phyloP scores from a whole-genome alignment of 305 asterid species.

The Fraxinus platypoda region DNA sequence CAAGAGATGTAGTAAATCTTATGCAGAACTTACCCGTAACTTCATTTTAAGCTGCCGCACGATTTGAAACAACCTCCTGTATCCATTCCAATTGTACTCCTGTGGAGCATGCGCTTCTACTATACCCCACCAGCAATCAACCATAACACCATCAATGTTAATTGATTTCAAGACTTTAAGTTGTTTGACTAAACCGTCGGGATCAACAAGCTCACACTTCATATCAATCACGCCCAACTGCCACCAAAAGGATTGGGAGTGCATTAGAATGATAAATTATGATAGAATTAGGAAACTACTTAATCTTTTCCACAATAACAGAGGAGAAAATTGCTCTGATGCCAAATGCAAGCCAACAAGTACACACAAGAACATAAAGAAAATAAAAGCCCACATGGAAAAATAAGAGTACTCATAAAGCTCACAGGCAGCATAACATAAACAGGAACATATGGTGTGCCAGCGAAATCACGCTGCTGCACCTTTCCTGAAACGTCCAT shows the following conservation, averaged over 20 bases:
- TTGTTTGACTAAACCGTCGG: constrained; percentile 75
- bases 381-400: neutral
- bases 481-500: constrained; percentile 58
- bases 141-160: constrained; percentile 74
- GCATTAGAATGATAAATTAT: constrained; percentile 1
- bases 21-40: constrained; percentile 55
- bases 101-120: constrained; percentile 86
- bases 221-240: constrained; percentile 81
- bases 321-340: constrained; percentile 11
- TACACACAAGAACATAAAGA: constrained; percentile 4
- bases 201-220: constrained; percentile 90
- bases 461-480: constrained; percentile 73
- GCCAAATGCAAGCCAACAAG: constrained; percentile 9
- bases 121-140: constrained; percentile 99
- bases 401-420: constrained; percentile 19
- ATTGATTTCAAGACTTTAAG: constrained; percentile 69
- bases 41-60: constrained; percentile 72
- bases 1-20: neutral
- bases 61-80: constrained; percentile 68
- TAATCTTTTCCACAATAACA: constrained; percentile 1
- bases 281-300: constrained; percentile 13
- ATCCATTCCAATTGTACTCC: constrained; percentile 83
- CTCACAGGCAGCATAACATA: constrained; percentile 92
- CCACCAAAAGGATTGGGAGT: constrained; percentile 24
- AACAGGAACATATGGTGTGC: constrained; percentile 75